Evolutionary conservation across 805 yeast species (phyloP), one percentile per base, ranked within the genome.

Genomic region (Sungouiella blattae): DNA sequence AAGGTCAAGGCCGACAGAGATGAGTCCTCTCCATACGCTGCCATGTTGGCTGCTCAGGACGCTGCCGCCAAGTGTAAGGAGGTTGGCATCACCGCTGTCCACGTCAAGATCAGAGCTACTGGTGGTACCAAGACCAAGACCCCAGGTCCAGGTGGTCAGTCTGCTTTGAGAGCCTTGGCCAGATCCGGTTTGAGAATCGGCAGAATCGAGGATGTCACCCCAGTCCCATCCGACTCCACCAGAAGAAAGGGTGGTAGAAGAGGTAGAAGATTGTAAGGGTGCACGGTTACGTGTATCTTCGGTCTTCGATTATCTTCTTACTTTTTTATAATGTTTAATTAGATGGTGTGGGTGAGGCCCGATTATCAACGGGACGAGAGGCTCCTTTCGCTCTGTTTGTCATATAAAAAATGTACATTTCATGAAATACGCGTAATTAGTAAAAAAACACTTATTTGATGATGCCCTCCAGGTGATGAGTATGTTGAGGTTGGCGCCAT

Each of bases 241-340:
- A 93, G 99, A 85, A 87, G 91, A 87, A 94, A 93, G 95, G 98
- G 98, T 87, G 99, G 99, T 87, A 93, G 98, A 82, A 89, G 99
- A 83, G 99, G 99, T 91, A 91, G 98, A 84, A 88, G 99, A 86
- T 84, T 89, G 77, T 87, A 46, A 37, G 32, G 23, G 45, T 40
- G 44, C 38, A 29, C 39, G 37, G 29, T 18, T 27, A 20, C n/a
- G 16, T 27, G 37, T 33, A 34, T 32, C 32, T 34, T 29, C 28
- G 16, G 17, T 16, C 17, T 20, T 16, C 29, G 29, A 27, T 18
- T 28, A 18, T 28, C 24, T 18, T n/a, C n/a, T 23, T 28, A 28
- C 31, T 28, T 28, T 27, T 28, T 28, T 28, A 28, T 28, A 28
- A 28, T 28, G 31, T 27, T 36, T 42, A 36, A 42, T 42, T 34